phyloP scores from a whole-genome alignment of 2,329 filamentous ascomycete species.

The Sporothrix variecibatus region DNA sequence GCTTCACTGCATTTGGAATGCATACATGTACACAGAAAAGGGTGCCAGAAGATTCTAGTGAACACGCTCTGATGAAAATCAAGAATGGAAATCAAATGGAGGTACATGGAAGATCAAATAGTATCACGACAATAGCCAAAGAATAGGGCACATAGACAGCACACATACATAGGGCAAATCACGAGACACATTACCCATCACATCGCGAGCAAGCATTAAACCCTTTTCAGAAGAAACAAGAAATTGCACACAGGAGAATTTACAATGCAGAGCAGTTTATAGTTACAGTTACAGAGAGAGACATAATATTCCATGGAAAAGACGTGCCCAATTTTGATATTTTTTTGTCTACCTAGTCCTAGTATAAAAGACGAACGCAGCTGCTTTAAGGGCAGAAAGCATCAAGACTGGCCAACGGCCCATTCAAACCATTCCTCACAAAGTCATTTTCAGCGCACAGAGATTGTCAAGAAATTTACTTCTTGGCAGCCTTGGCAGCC shows the following conservation, averaged over 20 bases:
- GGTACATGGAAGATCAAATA: not conserved
- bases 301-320: not conserved
- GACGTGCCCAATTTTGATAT: constrained; percentile 25
- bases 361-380: constrained; percentile 19
- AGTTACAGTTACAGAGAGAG: no score
- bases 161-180: not conserved
- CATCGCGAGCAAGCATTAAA: no score
- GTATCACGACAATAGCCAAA: no score
- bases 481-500: constrained; percentile 73
- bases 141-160: no score
- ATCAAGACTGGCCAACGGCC: constrained; percentile 20
- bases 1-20: no score
- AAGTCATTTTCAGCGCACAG: not conserved
- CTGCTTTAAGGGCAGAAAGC: constrained; percentile 19
- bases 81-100: not conserved
- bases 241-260: no score
- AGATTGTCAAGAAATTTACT: constrained; percentile 54
- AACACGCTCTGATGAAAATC: no score
- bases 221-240: no score
- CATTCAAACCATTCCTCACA: constrained; percentile 22
- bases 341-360: constrained; percentile 26
- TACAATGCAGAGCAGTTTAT: no score
- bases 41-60: no score
- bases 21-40: no score
- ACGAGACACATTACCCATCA: no score